A percentile compares a stretch with the other conserved stretches of the same genome.
Evolutionary conservation across 306 rosid genomes (phyloP).

Genomic region (Begonia fuchsioides): DNA sequence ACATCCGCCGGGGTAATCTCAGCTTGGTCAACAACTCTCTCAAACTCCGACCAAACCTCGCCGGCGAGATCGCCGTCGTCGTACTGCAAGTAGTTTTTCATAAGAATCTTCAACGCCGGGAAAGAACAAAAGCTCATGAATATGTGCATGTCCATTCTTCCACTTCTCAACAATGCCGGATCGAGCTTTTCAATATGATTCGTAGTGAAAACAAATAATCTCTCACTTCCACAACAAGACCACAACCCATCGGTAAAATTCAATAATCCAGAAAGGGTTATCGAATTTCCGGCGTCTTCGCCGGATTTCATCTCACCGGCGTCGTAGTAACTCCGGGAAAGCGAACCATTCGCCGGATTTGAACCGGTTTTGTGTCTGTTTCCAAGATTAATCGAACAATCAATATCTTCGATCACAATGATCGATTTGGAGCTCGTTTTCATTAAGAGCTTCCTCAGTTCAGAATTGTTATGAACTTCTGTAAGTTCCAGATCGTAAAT

Average conservation of each 20-base stretch:
- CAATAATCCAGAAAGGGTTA: conserved; percentile 76
- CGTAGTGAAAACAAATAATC: conserved; percentile 83
- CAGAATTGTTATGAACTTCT: conserved; percentile 82
- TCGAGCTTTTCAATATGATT: conserved; percentile 97
- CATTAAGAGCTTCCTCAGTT: conserved; percentile 74
- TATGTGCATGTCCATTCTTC: conserved; percentile 95
- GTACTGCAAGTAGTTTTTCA: conserved; percentile 51
- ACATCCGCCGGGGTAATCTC: conserved; percentile 88
- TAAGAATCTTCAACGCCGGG: conserved; percentile 52
- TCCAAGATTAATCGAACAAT: conserved; percentile 58
- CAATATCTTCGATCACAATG: conserved; percentile 87
- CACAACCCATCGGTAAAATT: conserved; percentile 93
- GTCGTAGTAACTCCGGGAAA: conserved; percentile 21
- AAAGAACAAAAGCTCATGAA: conserved; percentile 69
- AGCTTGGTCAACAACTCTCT: conserved; percentile 42
- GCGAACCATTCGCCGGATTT: neutral
- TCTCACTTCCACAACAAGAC: conserved; percentile 98
- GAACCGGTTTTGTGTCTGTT: conserved; percentile 34
- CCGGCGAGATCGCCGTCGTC: conserved; percentile 26
- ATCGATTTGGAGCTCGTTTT: conserved; percentile 83
- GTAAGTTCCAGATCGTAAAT: conserved; percentile 85
- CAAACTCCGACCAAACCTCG: conserved; percentile 17
- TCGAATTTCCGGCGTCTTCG: conserved; percentile 48
- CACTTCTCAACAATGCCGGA: conserved; percentile 76
- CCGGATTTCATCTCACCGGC: conserved; percentile 5